A percentile compares a stretch with the other conserved stretches of the same genome.
Conservation (phyloP, 148 eudicot species). For the Selenicereus undatus region DNA sequence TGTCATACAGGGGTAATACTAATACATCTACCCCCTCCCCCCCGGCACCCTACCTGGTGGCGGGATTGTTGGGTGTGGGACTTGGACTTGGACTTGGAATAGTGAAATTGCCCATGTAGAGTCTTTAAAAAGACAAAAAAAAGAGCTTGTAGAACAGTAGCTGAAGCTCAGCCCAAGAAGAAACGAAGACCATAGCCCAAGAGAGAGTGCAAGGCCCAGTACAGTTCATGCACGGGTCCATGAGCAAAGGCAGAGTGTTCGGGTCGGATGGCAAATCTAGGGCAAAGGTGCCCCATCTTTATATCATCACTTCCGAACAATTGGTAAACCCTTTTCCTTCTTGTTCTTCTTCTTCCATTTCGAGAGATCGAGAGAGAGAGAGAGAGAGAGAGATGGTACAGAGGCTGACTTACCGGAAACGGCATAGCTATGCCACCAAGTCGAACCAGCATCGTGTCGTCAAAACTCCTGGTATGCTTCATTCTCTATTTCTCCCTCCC, state of each 20-base stretch:
- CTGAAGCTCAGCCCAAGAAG: no score
- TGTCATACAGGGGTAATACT: no score
- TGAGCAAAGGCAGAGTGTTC: no score
- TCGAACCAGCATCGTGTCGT: conserved; percentile 61
- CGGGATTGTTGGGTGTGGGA: no score
- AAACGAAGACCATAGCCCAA: no score
- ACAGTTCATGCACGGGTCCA: neutral
- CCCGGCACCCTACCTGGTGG: no score
- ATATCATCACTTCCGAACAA: neutral
- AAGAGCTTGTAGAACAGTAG: no score
- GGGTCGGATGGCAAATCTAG: neutral
- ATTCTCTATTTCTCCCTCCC: neutral
- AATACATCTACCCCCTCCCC: no score
- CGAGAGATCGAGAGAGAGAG: neutral
- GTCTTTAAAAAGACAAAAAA: no score
- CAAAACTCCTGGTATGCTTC: conserved; percentile 55
- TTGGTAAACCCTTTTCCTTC: conserved; percentile 16
- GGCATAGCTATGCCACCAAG: conserved; percentile 67
- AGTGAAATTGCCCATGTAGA: no score
- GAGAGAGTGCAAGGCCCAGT: neutral
- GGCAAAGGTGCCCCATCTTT: conserved; percentile 5
- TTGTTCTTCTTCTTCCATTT: neutral
- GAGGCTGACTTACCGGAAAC: conserved; percentile 46
- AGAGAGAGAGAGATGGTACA: conserved; percentile 38
- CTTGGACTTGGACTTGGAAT: no score